Conservation (phyloP, 1,284 basidiomycete species). For the Ganoderma resinaceum region DNA sequence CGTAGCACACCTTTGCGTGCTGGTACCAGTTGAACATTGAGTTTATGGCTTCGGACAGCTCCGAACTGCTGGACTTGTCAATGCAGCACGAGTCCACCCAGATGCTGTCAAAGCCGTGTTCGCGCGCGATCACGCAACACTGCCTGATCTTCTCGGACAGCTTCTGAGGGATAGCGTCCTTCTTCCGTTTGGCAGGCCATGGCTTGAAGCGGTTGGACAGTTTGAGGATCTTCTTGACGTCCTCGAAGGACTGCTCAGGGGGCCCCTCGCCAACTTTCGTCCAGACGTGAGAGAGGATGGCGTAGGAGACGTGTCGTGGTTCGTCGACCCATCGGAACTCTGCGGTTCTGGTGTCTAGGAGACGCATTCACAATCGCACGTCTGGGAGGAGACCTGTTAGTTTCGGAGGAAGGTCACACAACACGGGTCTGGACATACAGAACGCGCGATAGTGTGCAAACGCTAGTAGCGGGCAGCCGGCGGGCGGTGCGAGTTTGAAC, state of each 20-base stretch:
- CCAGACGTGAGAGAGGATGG: constrained; percentile 27
- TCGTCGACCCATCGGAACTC: constrained; percentile 15
- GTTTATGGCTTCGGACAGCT: constrained; percentile 29
- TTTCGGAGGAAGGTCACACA: background rate
- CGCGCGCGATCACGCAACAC: constrained; percentile 20
- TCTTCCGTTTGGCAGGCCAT: background rate
- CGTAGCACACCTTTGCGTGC: constrained; percentile 27
- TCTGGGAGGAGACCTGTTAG: background rate
- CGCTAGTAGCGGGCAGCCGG: background rate
- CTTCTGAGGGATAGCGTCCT: background rate
- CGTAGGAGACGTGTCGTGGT: constrained; percentile 17
- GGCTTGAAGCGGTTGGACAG: background rate
- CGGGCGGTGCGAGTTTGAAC: background rate
- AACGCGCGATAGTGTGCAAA: background rate
- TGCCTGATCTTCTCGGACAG: constrained; percentile 23
- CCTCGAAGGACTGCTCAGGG: constrained; percentile 23
- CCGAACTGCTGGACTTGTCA: constrained; percentile 27
- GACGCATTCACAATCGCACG: constrained; percentile 17
- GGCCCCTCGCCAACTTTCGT: constrained; percentile 1
- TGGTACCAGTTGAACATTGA: constrained; percentile 30
- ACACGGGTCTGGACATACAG: background rate
- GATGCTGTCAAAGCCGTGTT: constrained; percentile 18
- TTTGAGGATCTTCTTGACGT: constrained; percentile 14
- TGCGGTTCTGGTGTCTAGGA: constrained; percentile 14
- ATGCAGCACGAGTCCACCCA: constrained; percentile 31